Evolutionary conservation across 805 yeast genomes (phyloP), one percentile per base, ranked within the genome.

Genomic region (Zygosaccharomyces siamensis): DNA sequence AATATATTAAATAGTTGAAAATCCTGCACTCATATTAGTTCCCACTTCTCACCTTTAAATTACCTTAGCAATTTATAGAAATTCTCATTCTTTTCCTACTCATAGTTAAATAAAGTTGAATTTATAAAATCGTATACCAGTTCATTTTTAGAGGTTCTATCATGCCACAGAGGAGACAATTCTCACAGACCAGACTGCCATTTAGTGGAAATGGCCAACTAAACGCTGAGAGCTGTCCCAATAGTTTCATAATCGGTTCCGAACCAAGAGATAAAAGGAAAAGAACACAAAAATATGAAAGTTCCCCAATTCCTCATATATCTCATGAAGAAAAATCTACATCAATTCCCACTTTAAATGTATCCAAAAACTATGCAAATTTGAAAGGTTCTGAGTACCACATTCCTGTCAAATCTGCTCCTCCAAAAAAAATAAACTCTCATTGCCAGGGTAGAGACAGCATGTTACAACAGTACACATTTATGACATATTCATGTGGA

Each of bases 171-270:
- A 48, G 47, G 33, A 46, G 54, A 28, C 28, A 32, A 31, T 24
- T 26, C 14, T 37, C 54, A 31, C 43, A 27, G 18, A 41, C 39
- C 7, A 47, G 43, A 27, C 33, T 45, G 8, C 47, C 50, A 7
- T 27, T 37, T 12, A 23, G 45, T 18, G 39, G 38, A n/a, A 40
- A 47, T 16, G 33, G 45, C 7, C 39, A 43, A 21, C 39, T 44
- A 20, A 52, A 54, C 28, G 21, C 50, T n/a, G 58, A 56, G 36
- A 52, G 58, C 20, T 54, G 58, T 43, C 54, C 57, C 12, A 52
- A 48, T 36, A 54, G 50, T 36, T 45, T 50, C 14, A 23, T 49
- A 23, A n/a, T 23, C n/a, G 20, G 30, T 20, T 38, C 37, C 14
- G 54, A 51, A 7, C 14, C 30, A 10, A 48, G 33, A 26, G 47